phyloP scores from a whole-genome alignment of 768 basidiomycete genomes.

The Lactarius evosmus region DNA sequence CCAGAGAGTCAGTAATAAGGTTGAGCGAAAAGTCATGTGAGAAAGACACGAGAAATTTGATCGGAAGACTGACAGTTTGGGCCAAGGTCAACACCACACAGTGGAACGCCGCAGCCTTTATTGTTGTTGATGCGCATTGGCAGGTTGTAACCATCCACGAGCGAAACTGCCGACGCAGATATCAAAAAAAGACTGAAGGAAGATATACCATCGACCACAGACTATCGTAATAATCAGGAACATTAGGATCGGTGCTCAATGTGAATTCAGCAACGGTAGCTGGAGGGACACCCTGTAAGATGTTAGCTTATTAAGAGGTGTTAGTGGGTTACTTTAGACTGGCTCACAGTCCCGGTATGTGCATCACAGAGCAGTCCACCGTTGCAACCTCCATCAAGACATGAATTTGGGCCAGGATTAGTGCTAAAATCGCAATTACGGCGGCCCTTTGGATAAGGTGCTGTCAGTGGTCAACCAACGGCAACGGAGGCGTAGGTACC shows the following conservation, averaged over 20 bases:
- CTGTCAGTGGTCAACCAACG: not conserved
- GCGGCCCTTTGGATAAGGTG: constrained; percentile 33
- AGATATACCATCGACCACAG: not conserved
- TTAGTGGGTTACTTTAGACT: not conserved
- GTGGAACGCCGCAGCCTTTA: constrained; percentile 35
- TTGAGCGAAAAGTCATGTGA: not conserved
- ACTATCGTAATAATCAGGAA: constrained; percentile 37
- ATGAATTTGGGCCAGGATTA: constrained; percentile 36
- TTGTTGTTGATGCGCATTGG: constrained; percentile 37
- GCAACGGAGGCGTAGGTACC: constrained; percentile 26
- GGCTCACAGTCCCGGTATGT: constrained; percentile 38
- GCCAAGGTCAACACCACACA: constrained; percentile 39
- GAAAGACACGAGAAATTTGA: no score
- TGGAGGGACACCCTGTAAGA: constrained; percentile 36
- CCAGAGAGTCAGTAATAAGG: not conserved
- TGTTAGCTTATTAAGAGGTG: not conserved
- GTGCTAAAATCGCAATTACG: constrained; percentile 40
- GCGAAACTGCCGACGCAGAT: constrained; percentile 31
- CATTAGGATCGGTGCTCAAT: constrained; percentile 29
- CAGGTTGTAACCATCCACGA: constrained; percentile 37
- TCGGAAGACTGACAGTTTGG: constrained; percentile 32
- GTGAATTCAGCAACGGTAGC: constrained; percentile 39
- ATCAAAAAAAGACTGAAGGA: not conserved
- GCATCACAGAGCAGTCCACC: constrained; percentile 40
- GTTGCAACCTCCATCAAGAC: constrained; percentile 40